Base-by-base conservation (phyloP, 1,139 yeast genomes). In the Diutina catenulata region DNA sequence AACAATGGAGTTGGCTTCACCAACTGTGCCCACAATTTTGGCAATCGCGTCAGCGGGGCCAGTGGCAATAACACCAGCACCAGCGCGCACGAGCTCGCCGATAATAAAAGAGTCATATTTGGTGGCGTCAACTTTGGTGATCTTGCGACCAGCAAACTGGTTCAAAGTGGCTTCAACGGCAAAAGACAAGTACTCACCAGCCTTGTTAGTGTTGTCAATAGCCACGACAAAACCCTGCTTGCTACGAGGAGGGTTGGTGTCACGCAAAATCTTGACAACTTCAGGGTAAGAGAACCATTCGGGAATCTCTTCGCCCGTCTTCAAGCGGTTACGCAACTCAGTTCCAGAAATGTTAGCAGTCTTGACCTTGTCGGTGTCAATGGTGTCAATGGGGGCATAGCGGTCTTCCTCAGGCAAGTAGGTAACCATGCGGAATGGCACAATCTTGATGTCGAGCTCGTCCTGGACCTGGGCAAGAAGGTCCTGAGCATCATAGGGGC, bases 221-320 rank as follows among this genome's bases (percentile, higher is more conserved):
- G 76, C 68, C 47, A 79, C 63, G 9, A 83, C 86, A 60, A 88
- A 88, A 33, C 97, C 97, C 64, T 88, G 97, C 44, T 70, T 60
- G 43, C 69, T 74, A 62, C 96, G 79, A 45, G 97, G 95, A 43
- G 97, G 97, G 59, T 88, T 88, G 36, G 93, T 77, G 49, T 86
- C 93, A 57, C 97, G 80, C 52, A 88, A 72, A 44, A 88, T 88
- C 56, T 74, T 72, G 43, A 88, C 97, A 37, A 88, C 96, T 60
- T 88, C 96, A 5, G 96, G 96, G 62, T 88, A 88, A 2, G 95
- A 84, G 63, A 88, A 88, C 97, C 97, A 88, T 52, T 76, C 93
- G 43, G 97, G 97, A 48, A 88, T 88, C 43, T 79, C 80, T 36
- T 80, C 71, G 42, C 97, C 97, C 43, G 80, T 81, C 64, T 78